Base-by-base conservation (phyloP, 2,329 filamentous ascomycete genomes). In the Exophiala oligosperma region DNA sequence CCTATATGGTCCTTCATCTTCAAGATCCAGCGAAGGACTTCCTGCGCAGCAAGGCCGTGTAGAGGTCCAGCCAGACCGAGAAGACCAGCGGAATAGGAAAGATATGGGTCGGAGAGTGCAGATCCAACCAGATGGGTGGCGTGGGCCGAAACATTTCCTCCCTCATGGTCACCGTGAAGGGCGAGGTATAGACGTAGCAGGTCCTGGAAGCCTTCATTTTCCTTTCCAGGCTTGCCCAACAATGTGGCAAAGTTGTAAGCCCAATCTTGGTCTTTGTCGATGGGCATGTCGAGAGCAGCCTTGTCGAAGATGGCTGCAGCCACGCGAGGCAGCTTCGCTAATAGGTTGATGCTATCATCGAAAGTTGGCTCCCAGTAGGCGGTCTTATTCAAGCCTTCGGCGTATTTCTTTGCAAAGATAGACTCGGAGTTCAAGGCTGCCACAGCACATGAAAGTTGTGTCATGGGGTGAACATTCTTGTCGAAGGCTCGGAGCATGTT, bases 351-450 rank as follows among this genome's bases (percentile, higher is more conserved):
- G 74, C 84, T 87, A 79, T 99, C 94, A 73, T 97, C 93, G 72
- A 96, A 97, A 46, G 91, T 96, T 12, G 93, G 91, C 79, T 97
- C 94, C 94, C 94, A 99, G 84, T 97, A 97, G 68, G 97, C 91
- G 53, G 91, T 90, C 82, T 97, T 99, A 83, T 87, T 90, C 65
- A 97, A 78, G 37, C 94, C 94, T 67, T 88, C 79, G 75, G 92
- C 93, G 75, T 99, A 99, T 21, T 89, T 89, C 77, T 92, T 92
- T 64, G 93, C 94, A 68, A 99, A 99, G 71, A 88, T 86, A 69
- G 91, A 96, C 67, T 92, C 92, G 74, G 96, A 91, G 79, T 96
- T 97, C 61, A 99, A 84, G n/a, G 94, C 90, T 17, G 92, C 93
- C 53, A 97, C 94, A 47, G 92, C 92, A 68, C 95, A 94, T 66